phyloP scores from a whole-genome alignment of 2,329 filamentous ascomycete genomes.

The Beauveria sp. region DNA sequence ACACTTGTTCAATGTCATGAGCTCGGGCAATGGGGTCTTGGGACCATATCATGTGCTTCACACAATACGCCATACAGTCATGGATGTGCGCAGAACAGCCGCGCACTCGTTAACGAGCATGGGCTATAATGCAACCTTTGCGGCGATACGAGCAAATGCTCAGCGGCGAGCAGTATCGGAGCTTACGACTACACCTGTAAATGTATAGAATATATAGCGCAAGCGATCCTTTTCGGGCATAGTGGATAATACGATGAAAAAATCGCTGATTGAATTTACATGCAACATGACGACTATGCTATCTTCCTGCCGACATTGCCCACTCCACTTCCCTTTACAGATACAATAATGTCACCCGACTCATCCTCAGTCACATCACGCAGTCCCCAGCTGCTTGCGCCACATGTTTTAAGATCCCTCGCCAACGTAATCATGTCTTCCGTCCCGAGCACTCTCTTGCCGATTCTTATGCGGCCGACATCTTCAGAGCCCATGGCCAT shows the following conservation, averaged over 20 bases:
- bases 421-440: conserved; percentile 75
- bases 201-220: conserved; percentile 15
- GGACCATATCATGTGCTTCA: conserved; percentile 46
- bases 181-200: conserved; percentile 11
- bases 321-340: conserved; percentile 86
- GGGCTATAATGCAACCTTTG: conserved; percentile 46
- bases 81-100: conserved; percentile 38
- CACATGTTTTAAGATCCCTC: conserved; percentile 81
- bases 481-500: conserved; percentile 99
- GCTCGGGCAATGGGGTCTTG: conserved; percentile 47
- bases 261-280: conserved; percentile 14
- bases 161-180: conserved; percentile 27
- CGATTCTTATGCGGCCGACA: conserved; percentile 77
- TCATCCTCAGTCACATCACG: conserved; percentile 62
- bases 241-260: conserved; percentile 8
- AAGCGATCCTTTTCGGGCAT: neutral
- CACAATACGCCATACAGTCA: conserved; percentile 39
- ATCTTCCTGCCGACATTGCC: conserved; percentile 95
- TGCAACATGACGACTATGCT: conserved; percentile 32
- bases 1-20: conserved; percentile 40
- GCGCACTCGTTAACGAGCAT: conserved; percentile 47
- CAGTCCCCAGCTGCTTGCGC: conserved; percentile 84
- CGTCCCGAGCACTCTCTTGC: conserved; percentile 71
- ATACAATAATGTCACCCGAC: conserved; percentile 70
- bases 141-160: conserved; percentile 37